Evolutionary conservation across 106 monocot species (phyloP).

Genomic region (Apostasia ramifera): DNA sequence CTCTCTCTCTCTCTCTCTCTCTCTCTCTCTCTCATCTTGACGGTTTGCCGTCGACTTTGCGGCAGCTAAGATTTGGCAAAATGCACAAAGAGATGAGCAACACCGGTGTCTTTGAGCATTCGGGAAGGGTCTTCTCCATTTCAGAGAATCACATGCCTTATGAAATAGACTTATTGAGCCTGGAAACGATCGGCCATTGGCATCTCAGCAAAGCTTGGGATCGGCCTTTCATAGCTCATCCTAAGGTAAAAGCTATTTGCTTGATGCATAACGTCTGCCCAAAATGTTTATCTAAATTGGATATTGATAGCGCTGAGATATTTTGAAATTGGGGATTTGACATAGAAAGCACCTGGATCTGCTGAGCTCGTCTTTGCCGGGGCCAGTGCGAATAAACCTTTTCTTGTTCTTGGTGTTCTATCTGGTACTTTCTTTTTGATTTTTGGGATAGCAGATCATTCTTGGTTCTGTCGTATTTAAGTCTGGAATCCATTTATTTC

Average conservation of each 20-base stretch:
- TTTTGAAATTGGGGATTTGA: neutral
- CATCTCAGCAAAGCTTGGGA: conserved; percentile 34
- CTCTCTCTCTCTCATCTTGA: neutral
- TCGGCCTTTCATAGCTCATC: conserved; percentile 48
- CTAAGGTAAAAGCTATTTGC: conserved; percentile 24
- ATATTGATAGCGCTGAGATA: too few relatives aligned
- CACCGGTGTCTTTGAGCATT: conserved; percentile 46
- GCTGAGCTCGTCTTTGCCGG: conserved; percentile 57
- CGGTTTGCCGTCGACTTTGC: neutral
- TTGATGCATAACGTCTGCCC: neutral
- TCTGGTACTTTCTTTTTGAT: conserved; percentile 22
- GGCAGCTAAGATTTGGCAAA: conserved; percentile 43
- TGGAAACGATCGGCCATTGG: conserved; percentile 27
- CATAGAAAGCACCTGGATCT: conserved; percentile 36
- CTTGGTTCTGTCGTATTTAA: neutral
- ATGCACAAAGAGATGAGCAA: conserved; percentile 36
- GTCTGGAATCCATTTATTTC: neutral
- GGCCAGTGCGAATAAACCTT: conserved; percentile 33
- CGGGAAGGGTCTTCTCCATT: conserved; percentile 21
- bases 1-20: too few relatives aligned
- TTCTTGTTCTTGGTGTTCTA: conserved; percentile 40
- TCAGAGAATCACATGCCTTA: conserved; percentile 40
- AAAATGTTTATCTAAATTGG: neutral
- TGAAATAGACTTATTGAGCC: conserved; percentile 27
- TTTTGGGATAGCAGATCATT: neutral